A percentile compares a stretch with the other conserved stretches of the same genome.
These are phyloP conservation scores for Spergularia azorica DNA, from an alignment of 179 eudicot species.

Conservation along the genomic window DNA sequence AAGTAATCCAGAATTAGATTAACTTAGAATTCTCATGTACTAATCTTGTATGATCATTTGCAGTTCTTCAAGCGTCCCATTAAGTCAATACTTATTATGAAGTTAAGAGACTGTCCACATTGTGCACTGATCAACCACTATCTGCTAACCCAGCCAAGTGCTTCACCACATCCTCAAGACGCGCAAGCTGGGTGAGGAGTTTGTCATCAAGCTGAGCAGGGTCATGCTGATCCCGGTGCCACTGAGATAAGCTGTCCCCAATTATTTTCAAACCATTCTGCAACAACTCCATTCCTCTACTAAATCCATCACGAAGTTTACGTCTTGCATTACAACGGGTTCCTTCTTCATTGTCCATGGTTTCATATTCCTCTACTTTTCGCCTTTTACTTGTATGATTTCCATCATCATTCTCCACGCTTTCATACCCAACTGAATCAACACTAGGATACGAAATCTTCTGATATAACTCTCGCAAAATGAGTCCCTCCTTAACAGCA, in stretches of 20 bases:
- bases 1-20: too few relatives aligned
- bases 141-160: slow-evolving; percentile 58
- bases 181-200: slow-evolving; percentile 53
- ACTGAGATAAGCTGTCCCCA: slow-evolving; percentile 60
- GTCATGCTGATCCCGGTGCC: slow-evolving; percentile 48
- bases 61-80: background rate
- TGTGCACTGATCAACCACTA: slow-evolving; percentile 26
- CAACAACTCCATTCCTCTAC: slow-evolving; percentile 69
- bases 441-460: slow-evolving; percentile 22
- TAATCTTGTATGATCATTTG: too few relatives aligned
- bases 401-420: slow-evolving; percentile 42
- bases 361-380: slow-evolving; percentile 45
- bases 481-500: slow-evolving; percentile 53
- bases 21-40: too few relatives aligned
- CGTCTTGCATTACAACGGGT: slow-evolving; percentile 50
- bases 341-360: slow-evolving; percentile 42
- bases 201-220: slow-evolving; percentile 47
- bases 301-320: slow-evolving; percentile 74
- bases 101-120: background rate
- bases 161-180: slow-evolving; percentile 61
- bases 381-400: slow-evolving; percentile 51
- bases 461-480: slow-evolving; percentile 46
- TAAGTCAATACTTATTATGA: background rate
- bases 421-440: slow-evolving; percentile 30
- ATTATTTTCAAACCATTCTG: slow-evolving; percentile 71